Conservation (phyloP, 148 eudicot genomes). For the Hydrangea macrophylla region DNA sequence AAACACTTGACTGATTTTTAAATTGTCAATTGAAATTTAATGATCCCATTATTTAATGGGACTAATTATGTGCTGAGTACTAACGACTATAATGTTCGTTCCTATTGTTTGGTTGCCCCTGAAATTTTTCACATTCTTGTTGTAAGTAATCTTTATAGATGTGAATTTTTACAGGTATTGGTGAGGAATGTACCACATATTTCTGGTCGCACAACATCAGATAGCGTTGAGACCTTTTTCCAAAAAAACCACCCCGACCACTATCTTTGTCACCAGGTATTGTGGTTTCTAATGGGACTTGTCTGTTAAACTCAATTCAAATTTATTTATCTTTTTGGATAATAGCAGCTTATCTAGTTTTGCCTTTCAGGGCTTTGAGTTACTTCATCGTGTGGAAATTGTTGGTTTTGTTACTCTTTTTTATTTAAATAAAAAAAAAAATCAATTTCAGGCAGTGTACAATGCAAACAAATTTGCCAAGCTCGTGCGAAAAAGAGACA, state of each 20-base stretch:
- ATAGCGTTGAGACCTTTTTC: conserved; percentile 77
- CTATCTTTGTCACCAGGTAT: conserved; percentile 90
- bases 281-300: background rate
- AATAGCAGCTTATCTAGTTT: background rate
- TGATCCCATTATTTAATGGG: too few species aligned
- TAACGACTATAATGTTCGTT: background rate
- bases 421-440: too few species aligned
- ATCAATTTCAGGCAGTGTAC: conserved; percentile 92
- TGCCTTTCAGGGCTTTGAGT: background rate
- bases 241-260: conserved; percentile 75
- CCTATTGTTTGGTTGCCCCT: too few species aligned
- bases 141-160: background rate
- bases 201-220: conserved; percentile 70
- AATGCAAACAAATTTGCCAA: conserved; percentile 85
- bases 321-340: background rate
- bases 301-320: background rate
- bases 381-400: background rate
- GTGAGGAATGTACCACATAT: conserved; percentile 77
- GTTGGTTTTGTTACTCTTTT: background rate
- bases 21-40: too few species aligned
- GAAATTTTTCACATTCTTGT: background rate
- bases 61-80: too few species aligned
- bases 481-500: conserved; percentile 61
- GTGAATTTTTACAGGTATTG: conserved; percentile 59
- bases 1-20: too few species aligned